Evolutionary conservation across 176 grass and related monocot species (phyloP).

Genomic region (Bolboschoenus planiculmis): DNA sequence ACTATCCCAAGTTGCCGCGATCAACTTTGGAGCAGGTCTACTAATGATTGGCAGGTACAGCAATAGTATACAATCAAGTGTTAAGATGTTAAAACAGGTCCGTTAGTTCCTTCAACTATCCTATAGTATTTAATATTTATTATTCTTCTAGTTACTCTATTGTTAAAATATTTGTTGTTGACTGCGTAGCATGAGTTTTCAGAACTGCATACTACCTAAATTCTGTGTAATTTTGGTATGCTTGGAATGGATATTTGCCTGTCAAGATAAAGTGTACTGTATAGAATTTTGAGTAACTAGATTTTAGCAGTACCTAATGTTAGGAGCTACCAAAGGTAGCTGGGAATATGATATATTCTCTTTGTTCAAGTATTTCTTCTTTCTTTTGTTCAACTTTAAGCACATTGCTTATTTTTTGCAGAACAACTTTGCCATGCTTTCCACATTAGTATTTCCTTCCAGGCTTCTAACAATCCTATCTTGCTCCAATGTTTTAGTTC

Average conservation of each 20-base stretch:
- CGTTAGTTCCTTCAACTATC: not conserved
- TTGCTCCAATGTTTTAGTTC: not conserved
- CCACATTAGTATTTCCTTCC: not conserved
- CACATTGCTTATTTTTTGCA: not conserved
- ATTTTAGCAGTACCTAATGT: constrained; percentile 22
- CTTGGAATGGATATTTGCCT: constrained; percentile 1
- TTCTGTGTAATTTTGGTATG: constrained; percentile 8
- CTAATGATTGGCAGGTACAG: constrained; percentile 4
- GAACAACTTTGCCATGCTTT: not conserved
- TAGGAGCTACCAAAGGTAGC: not conserved
- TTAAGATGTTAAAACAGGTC: not conserved
- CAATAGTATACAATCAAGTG: constrained; percentile 2
- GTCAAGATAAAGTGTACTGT: constrained; percentile 18
- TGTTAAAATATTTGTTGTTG: not conserved
- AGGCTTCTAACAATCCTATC: not conserved
- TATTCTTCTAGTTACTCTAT: constrained; percentile 15
- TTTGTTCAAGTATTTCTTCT: not conserved
- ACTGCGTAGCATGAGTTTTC: not conserved
- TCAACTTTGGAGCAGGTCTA: not conserved
- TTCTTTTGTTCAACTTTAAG: not conserved
- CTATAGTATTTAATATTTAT: constrained; percentile 18
- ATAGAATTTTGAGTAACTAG: constrained; percentile 28
- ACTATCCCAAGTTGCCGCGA: not conserved
- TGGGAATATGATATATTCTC: not conserved
- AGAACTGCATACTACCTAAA: constrained; percentile 17